Evolutionary conservation across 805 yeast genomes (phyloP), one percentile per base, ranked within the genome.

Genomic region (Lachancea thermotolerans): DNA sequence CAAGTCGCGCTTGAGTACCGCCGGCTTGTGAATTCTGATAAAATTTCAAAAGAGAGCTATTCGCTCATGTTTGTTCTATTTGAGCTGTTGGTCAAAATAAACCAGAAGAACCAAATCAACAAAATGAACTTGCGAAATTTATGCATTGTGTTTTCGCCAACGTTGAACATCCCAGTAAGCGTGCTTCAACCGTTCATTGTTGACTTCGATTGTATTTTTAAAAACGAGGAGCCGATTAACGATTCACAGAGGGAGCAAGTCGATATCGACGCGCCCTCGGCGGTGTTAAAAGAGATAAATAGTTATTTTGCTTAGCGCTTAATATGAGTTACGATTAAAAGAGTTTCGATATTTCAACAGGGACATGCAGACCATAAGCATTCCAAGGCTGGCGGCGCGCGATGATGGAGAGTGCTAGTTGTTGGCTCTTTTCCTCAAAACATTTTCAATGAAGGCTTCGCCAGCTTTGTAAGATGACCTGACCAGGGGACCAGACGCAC

Each of bases 391-490:
- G 25, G 7, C 25, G 25, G 25, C 7, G 7, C 25, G 25, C 7
- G 25, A 21, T 21, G 25, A n/a, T n/a, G 6, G 25, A 21, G 25
- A 21, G 25, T 21, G 25, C 25, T 21, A 7, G 4, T 21, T 4
- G 25, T 4, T 21, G 7, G 27, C 8, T 15, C 41, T 29, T 17
- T 35, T 79, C 59, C 81, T 82, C 47, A 91, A 72, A 28, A 93
- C 93, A 60, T 93, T 93, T 66, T 93, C 98, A 58, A 93, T 90
- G 58, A 89, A 93, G 2, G 95, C 86, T 67, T 93, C 99, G 49
- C 99, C 99, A 25, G 99, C 99, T 67, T 93, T 93, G 69, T 93
- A 93, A 2, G 95, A 85, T 1, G 97, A 88, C 64, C 99, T 79
- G 4, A 93, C 98, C 58, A 93, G 73, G 2, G 99, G 99, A 4